These are phyloP conservation scores for Tillandsia leiboldiana DNA, from an alignment of 176 grass and related monocot species.

Conservation along the genomic window DNA sequence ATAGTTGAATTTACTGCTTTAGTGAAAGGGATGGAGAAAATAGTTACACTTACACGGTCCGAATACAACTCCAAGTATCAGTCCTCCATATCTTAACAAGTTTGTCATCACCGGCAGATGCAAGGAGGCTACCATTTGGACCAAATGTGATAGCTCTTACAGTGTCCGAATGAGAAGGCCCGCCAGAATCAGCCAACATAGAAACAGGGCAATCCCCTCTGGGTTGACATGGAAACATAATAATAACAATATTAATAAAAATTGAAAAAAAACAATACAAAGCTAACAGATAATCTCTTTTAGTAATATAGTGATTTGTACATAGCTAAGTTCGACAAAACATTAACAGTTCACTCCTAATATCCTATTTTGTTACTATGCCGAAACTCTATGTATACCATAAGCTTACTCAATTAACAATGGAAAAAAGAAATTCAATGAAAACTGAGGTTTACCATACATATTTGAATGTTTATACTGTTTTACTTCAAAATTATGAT, in stretches of 20 bases:
- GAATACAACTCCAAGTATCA: conserved; percentile 49
- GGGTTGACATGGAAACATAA: conserved; percentile 17
- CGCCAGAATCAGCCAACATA: conserved; percentile 32
- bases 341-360: background rate
- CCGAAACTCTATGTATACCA: background rate
- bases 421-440: background rate
- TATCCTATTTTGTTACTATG: background rate
- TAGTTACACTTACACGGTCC: conserved; percentile 48
- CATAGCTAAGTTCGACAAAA: too few species aligned
- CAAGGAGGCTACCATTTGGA: conserved; percentile 41
- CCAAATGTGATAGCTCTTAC: conserved; percentile 64
- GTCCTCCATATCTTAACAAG: conserved; percentile 83
- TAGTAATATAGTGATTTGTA: background rate
- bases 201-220: conserved; percentile 38
- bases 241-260: background rate
- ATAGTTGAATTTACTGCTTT: background rate
- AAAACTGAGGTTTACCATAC: too few species aligned
- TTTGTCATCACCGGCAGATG: conserved; percentile 76
- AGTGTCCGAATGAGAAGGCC: conserved; percentile 48
- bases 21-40: background rate
- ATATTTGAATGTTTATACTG: too few species aligned
- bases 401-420: background rate
- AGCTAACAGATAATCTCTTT: background rate
- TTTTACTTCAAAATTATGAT: too few species aligned
- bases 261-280: background rate